Evolutionary conservation across 768 basidiomycete genomes (phyloP).

Genomic region (Boletus barrowsii): DNA sequence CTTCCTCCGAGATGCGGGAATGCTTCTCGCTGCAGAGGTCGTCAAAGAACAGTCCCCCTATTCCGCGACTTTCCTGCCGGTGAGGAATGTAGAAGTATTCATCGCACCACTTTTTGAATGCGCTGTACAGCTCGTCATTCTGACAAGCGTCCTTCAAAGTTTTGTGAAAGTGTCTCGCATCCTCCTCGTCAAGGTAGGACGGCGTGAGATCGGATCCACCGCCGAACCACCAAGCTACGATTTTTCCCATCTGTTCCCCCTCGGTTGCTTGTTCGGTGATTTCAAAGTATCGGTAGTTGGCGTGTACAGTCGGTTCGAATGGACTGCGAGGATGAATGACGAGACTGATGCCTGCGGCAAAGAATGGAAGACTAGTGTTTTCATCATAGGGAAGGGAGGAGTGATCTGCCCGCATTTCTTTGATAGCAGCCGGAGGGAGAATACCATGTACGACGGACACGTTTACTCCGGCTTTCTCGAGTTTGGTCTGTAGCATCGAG

Average conservation of each 20-base stretch:
- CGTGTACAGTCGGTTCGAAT: constrained; percentile 89
- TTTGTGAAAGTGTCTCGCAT: constrained; percentile 82
- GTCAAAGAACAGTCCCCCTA: constrained; percentile 97
- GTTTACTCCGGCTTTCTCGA: constrained; percentile 97
- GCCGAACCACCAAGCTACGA: constrained; percentile 97
- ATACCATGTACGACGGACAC: constrained; percentile 87
- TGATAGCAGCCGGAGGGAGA: constrained; percentile 85
- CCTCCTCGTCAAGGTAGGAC: constrained; percentile 85
- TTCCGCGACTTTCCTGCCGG: constrained; percentile 77
- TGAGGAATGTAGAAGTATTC: constrained; percentile 95
- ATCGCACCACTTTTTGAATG: constrained; percentile 96
- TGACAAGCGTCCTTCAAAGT: constrained; percentile 77
- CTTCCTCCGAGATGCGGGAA: constrained; percentile 48
- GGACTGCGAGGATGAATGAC: constrained; percentile 95
- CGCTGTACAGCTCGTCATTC: constrained; percentile 63
- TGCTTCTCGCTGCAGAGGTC: constrained; percentile 74
- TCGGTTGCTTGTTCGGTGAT: constrained; percentile 53
- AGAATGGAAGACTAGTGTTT: constrained; percentile 77
- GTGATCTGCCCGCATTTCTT: constrained; percentile 95
- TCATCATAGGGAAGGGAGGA: constrained; percentile 62
- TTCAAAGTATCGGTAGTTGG: constrained; percentile 98
- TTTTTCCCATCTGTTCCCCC: constrained; percentile 42
- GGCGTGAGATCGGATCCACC: constrained; percentile 95
- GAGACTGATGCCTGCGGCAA: constrained; percentile 87
- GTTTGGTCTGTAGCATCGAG: constrained; percentile 44